A percentile compares a stretch with the other conserved stretches of the same genome.
Evolutionary conservation across 306 rosid genomes (phyloP).

Genomic region (Quercus parvula): DNA sequence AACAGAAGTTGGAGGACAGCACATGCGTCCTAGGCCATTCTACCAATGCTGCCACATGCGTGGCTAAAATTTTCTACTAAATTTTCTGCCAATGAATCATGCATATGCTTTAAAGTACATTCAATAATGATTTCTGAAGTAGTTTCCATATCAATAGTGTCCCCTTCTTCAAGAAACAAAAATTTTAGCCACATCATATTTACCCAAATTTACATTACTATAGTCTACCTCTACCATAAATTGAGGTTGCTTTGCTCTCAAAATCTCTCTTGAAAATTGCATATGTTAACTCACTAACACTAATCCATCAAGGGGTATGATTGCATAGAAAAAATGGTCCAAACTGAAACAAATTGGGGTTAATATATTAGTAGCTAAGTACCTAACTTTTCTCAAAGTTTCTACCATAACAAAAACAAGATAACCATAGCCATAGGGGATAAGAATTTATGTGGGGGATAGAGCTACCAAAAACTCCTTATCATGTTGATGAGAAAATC

Average conservation of each 20-base stretch:
- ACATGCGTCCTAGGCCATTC: neutral
- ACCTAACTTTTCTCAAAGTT: too few relatives aligned
- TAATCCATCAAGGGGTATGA: neutral
- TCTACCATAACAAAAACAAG: too few relatives aligned
- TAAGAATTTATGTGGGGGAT: neutral
- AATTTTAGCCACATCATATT: neutral
- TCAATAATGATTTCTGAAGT: neutral
- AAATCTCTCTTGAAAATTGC: neutral
- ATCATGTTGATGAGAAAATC: conserved; percentile 43
- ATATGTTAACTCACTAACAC: neutral
- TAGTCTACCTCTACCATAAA: neutral
- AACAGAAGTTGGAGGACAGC: neutral
- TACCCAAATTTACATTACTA: too few relatives aligned
- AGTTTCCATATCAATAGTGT: neutral
- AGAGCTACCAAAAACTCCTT: conserved; percentile 46
- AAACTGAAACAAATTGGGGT: too few relatives aligned
- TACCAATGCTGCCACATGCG: conserved; percentile 17
- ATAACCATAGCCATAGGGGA: neutral
- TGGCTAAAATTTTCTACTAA: neutral
- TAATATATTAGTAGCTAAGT: too few relatives aligned
- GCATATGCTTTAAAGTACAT: neutral
- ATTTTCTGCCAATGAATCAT: too few relatives aligned
- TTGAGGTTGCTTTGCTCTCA: neutral
- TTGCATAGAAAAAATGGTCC: neutral
- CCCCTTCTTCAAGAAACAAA: neutral